Conservation (phyloP, 768 basidiomycete species). For the Podaxis carcinomalis region DNA sequence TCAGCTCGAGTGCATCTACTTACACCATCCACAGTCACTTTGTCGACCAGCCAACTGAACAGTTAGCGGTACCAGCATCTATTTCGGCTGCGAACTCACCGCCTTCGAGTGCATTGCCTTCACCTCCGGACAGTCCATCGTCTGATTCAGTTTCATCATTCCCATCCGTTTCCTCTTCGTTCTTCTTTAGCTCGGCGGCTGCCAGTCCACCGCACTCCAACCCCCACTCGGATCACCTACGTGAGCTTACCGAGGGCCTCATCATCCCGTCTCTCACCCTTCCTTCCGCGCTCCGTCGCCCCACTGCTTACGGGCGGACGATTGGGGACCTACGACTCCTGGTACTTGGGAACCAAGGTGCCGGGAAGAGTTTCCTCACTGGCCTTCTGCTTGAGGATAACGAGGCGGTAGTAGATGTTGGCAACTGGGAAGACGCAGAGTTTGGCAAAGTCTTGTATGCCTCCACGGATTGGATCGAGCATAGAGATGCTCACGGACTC, state of each 20-base stretch:
- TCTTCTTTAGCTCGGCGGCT: constrained; percentile 75
- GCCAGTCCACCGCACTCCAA: constrained; percentile 58
- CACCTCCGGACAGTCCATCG: constrained; percentile 59
- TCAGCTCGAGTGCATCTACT: constrained; percentile 35
- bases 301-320: constrained; percentile 67
- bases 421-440: constrained; percentile 49
- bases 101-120: constrained; percentile 45
- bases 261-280: constrained; percentile 68
- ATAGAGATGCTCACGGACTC: constrained; percentile 57
- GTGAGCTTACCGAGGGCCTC: constrained; percentile 30
- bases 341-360: constrained; percentile 42
- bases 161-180: constrained; percentile 68
- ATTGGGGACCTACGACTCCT: constrained; percentile 58
- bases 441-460: constrained; percentile 40
- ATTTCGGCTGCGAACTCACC: constrained; percentile 44
- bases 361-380: constrained; percentile 42
- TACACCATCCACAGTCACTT: constrained; percentile 24
- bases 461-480: constrained; percentile 72
- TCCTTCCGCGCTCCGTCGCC: constrained; percentile 55
- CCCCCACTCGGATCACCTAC: constrained; percentile 26
- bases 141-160: constrained; percentile 64
- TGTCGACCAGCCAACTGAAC: constrained; percentile 14
- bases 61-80: constrained; percentile 9
- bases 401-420: constrained; percentile 63
- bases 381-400: constrained; percentile 56